These are phyloP conservation scores for Nepenthes gracilis DNA, from an alignment of 148 eudicot genomes.

Conservation along the genomic window DNA sequence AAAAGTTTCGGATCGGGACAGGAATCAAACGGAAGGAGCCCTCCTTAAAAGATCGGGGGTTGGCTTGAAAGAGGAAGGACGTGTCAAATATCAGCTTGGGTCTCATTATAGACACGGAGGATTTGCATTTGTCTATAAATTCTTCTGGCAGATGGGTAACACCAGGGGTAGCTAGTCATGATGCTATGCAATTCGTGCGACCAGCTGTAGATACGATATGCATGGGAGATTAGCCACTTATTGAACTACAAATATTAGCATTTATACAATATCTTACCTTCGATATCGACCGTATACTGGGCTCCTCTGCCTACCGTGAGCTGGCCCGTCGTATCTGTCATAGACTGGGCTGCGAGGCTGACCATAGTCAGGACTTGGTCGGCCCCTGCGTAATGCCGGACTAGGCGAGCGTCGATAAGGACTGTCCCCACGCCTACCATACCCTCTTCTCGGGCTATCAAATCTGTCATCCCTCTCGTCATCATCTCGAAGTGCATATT, in stretches of 20 bases:
- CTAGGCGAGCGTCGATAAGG: conserved; percentile 71
- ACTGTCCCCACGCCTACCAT: conserved; percentile 48
- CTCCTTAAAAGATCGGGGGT: too few relatives aligned
- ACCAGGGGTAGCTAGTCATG: too few relatives aligned
- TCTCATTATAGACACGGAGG: too few relatives aligned
- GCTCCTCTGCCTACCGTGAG: conserved; percentile 34
- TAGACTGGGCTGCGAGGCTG: conserved; percentile 54
- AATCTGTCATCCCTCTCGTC: conserved; percentile 51
- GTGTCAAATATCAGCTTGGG: too few relatives aligned
- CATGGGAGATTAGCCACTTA: too few relatives aligned
- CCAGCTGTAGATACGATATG: too few relatives aligned
- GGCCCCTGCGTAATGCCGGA: conserved; percentile 43
- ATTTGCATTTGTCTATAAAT: not conserved
- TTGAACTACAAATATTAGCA: too few relatives aligned
- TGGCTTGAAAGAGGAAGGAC: too few relatives aligned
- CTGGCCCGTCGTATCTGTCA: conserved; percentile 41
- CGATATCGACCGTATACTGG: conserved; percentile 56
- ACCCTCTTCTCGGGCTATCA: conserved; percentile 51
- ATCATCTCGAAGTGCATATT: conserved; percentile 88
- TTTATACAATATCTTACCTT: conserved; percentile 23
- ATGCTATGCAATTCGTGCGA: not conserved
- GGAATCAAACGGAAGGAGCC: too few relatives aligned
- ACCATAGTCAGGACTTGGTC: conserved; percentile 80
- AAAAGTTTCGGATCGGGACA: not conserved
- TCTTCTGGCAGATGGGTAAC: not conserved